phyloP scores from a whole-genome alignment of 805 yeast species.

The Candida alai region DNA sequence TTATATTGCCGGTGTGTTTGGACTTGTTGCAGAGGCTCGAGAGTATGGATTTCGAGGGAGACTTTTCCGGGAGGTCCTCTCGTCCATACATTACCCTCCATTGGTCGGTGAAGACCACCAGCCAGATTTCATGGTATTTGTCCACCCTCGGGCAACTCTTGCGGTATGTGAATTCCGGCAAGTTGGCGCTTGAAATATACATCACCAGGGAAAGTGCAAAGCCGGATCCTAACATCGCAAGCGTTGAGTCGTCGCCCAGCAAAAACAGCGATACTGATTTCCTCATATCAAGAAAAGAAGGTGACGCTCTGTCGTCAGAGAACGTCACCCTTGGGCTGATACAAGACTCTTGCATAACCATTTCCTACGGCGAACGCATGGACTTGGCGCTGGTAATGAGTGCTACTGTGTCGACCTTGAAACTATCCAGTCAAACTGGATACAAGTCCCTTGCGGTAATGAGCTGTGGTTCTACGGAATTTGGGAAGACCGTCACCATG shows the following conservation, averaged over 20 bases:
- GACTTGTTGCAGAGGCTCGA: slow-evolving; percentile 31
- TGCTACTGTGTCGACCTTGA: neutral
- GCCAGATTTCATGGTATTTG: slow-evolving; percentile 34
- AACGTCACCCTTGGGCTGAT: neutral
- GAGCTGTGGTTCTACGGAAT: slow-evolving; percentile 37
- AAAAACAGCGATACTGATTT: neutral
- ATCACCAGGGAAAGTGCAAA: slow-evolving; percentile 1
- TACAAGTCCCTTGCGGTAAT: slow-evolving; percentile 34
- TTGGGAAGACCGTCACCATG: slow-evolving; percentile 25
- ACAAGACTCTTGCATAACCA: neutral
- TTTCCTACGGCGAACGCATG: neutral
- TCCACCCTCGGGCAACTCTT: slow-evolving; percentile 28
- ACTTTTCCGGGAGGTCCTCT: slow-evolving; percentile 31
- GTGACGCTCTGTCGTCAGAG: neutral
- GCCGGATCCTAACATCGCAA: neutral
- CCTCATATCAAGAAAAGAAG: neutral
- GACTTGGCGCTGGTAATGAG: neutral
- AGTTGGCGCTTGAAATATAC: slow-evolving; percentile 14
- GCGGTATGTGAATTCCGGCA: slow-evolving; percentile 20
- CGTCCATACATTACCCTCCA: slow-evolving; percentile 24
- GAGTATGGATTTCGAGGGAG: slow-evolving; percentile 22
- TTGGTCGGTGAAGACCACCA: slow-evolving; percentile 27
- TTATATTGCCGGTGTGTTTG: slow-evolving; percentile 42
- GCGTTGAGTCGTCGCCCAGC: neutral
- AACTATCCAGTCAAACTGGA: slow-evolving; percentile 4